Evolutionary conservation across 2,329 filamentous ascomycete species (phyloP), one percentile per base, ranked within the genome.

Genomic region (Aspergillus quadrilineatus): DNA sequence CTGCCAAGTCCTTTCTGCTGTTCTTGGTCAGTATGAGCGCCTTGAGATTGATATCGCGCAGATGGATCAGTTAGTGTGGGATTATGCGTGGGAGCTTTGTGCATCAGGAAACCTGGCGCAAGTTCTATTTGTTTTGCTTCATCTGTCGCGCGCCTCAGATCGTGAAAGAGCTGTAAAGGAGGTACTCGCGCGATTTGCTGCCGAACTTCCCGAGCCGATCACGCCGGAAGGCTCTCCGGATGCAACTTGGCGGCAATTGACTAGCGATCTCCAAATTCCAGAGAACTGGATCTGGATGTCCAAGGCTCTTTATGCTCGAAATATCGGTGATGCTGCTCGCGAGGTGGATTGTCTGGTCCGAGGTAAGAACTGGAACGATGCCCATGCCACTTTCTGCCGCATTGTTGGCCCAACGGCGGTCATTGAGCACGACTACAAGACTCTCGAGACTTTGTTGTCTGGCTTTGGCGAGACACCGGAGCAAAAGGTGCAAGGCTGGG

Each of bases 261-360:
- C 82, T 0, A 77, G 82, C 44, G 85, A 84, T 32, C 83, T 92
- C 52, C 83, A 85, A 60, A 84, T 97, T 42, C 91, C 93, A 0
- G 74, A 81, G 1, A 73, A 82, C 3, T 96, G 93, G 92, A 81
- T 97, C 50, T 96, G 90, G 85, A 85, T 90, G 58, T 90, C 94
- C 15, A 90, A 92, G 69, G 92, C 92, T 10, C 80, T 93, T 12
- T 88, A 89, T 73, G 92, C 91, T 74, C 88, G 89, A 59, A 86
- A 87, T 56, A 85, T 83, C 66, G 85, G 86, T 61, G 85, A 92
- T 69, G 81, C 88, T 9, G 82, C 80, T 45, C 79, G 80, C 4
- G 90, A 96, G 72, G 89, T 93, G 8, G 82, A 88, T 53, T 94
- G 87, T 66, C 85, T 99, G 10, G 82, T 97, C 57, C 85, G 86